Conservation (phyloP, 2,329 filamentous ascomycete genomes). For the Paradendryphiella salina region DNA sequence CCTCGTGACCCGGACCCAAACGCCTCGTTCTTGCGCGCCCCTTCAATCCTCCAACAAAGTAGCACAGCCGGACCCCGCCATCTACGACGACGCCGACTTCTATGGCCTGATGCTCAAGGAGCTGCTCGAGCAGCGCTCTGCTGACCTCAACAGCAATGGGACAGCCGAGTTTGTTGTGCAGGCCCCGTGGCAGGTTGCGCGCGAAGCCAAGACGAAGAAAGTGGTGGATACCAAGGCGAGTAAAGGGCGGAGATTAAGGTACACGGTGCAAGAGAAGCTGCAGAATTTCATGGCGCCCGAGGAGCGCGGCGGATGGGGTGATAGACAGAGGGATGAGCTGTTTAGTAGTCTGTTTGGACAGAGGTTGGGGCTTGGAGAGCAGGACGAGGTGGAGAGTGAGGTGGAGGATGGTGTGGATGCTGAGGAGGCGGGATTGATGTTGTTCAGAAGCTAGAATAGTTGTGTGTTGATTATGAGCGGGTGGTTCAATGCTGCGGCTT, state of each 20-base stretch:
- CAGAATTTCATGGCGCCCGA: conserved; percentile 98
- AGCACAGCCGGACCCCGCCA: conserved; percentile 45
- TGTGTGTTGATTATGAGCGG: not conserved
- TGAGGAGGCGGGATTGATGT: conserved; percentile 44
- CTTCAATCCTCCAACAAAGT: conserved; percentile 58
- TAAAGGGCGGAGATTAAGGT: conserved; percentile 91
- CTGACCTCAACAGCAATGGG: conserved; percentile 56
- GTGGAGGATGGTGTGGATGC: conserved; percentile 44
- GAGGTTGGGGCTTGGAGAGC: conserved; percentile 50
- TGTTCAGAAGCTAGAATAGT: conserved; percentile 43
- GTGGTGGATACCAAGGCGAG: conserved; percentile 91
- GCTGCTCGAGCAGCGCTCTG: conserved; percentile 83
- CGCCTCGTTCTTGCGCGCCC: conserved; percentile 76
- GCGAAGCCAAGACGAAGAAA: conserved; percentile 81
- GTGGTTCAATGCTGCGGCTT: too few species aligned
- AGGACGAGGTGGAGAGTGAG: conserved; percentile 44
- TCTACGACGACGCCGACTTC: conserved; percentile 94
- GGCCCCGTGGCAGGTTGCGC: conserved; percentile 63
- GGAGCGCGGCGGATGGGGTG: conserved; percentile 78
- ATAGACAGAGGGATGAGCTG: conserved; percentile 70
- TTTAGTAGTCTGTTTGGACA: conserved; percentile 57
- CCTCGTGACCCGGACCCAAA: conserved; percentile 68
- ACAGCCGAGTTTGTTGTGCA: conserved; percentile 55
- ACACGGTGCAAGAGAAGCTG: conserved; percentile 93
- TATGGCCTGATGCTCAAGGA: conserved; percentile 93